phyloP scores from a whole-genome alignment of 73 alveolate genomes.

The Tetrahymena malaccensis region DNA sequence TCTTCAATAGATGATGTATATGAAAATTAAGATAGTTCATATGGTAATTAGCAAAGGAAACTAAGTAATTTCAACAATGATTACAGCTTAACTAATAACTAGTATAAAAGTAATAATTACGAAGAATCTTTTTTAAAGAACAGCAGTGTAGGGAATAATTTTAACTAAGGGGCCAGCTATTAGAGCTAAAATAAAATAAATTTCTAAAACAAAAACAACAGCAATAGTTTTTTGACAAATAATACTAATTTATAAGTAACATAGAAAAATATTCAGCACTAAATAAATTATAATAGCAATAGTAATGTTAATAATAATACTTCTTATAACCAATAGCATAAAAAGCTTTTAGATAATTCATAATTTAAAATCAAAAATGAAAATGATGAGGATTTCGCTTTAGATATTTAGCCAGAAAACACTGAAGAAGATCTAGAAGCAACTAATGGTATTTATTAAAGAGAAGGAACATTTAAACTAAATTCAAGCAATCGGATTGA shows the following conservation, averaged over 20 bases:
- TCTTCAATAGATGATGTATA: neutral
- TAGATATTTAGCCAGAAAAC: neutral
- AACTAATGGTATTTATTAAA: neutral
- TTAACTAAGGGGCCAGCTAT: neutral
- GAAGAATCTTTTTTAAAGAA: neutral
- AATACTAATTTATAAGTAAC: neutral
- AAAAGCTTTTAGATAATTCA: neutral
- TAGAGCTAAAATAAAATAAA: no score
- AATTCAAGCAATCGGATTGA: neutral
- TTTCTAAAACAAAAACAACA: no score
- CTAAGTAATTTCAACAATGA: neutral
- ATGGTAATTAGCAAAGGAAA: neutral
- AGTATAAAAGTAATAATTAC: neutral
- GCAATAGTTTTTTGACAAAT: neutral
- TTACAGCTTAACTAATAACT: neutral
- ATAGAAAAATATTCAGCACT: neutral
- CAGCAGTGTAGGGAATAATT: neutral
- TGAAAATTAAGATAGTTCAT: neutral
- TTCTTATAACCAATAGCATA: neutral
- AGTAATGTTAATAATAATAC: neutral
- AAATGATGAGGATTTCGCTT: neutral
- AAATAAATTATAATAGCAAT: neutral
- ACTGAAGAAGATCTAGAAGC: neutral
- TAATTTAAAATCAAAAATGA: neutral
- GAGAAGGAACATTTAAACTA: neutral